These are phyloP conservation scores for Penicillium sp. DNA, from an alignment of 2,329 filamentous ascomycete species.

Conservation along the genomic window DNA sequence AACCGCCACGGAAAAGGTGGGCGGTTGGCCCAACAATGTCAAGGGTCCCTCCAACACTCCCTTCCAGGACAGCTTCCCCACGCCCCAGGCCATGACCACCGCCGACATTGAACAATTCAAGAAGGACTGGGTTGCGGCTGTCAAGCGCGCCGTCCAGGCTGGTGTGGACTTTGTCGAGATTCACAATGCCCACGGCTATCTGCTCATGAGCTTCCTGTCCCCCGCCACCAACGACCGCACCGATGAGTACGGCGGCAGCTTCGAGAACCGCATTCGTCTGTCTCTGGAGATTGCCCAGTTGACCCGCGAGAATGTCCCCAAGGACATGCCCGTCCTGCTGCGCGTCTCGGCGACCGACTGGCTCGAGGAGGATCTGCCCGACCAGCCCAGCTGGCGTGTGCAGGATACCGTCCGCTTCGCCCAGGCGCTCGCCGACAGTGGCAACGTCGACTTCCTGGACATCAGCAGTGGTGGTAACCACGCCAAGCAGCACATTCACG, in stretches of 20 bases:
- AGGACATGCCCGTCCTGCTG: constrained; percentile 64
- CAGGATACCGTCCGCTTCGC: constrained; percentile 61
- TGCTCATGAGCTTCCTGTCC: constrained; percentile 64
- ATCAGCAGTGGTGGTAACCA: constrained; percentile 71
- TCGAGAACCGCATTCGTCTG: constrained; percentile 62
- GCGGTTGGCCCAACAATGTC: constrained; percentile 52
- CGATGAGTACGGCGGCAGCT: constrained; percentile 48
- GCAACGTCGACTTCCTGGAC: constrained; percentile 72
- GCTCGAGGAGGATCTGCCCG: constrained; percentile 56
- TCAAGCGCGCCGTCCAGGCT: constrained; percentile 57
- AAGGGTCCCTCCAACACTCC: constrained; percentile 54
- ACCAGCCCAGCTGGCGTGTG: constrained; percentile 59
- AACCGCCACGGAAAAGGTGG: constrained; percentile 45
- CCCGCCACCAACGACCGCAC: constrained; percentile 64
- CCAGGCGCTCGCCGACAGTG: constrained; percentile 59
- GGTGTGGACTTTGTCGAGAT: constrained; percentile 77
- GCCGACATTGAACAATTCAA: constrained; percentile 64
- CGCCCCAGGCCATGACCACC: constrained; percentile 62
- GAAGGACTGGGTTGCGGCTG: constrained; percentile 53
- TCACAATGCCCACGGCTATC: constrained; percentile 73
- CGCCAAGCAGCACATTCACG: constrained; percentile 38
- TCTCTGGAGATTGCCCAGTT: constrained; percentile 61
- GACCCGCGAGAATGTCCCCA: constrained; percentile 57
- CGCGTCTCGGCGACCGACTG: constrained; percentile 71
- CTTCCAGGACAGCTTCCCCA: constrained; percentile 56